These are phyloP conservation scores for Marasmius sp. DNA, from an alignment of 1,284 basidiomycete genomes.

Conservation along the genomic window DNA sequence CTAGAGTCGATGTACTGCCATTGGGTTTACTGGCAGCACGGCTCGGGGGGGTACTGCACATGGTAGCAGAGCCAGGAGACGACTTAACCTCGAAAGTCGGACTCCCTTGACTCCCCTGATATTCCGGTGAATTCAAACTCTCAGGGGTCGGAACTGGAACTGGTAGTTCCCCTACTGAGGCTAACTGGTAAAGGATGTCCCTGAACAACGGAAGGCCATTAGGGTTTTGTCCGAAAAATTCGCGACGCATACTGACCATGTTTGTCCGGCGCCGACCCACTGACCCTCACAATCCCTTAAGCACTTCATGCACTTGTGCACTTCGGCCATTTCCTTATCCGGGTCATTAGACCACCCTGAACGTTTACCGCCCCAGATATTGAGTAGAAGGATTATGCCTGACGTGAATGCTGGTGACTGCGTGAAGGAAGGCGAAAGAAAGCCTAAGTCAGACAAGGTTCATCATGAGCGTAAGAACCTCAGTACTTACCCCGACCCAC, in stretches of 20 bases:
- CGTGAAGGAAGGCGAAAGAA: no score
- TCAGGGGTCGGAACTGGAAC: slow-evolving; percentile 51
- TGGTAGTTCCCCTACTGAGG: slow-evolving; percentile 64
- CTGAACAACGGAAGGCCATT: slow-evolving; percentile 27
- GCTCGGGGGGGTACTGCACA: no score
- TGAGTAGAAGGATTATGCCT: slow-evolving; percentile 71
- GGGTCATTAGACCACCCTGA: slow-evolving; percentile 55
- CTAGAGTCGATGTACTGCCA: no score
- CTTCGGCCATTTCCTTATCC: slow-evolving; percentile 66
- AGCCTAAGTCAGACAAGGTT: no score
- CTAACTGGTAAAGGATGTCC: slow-evolving; percentile 69
- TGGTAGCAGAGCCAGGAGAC: no score
- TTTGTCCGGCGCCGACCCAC: slow-evolving; percentile 39
- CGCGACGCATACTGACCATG: slow-evolving; percentile 32
- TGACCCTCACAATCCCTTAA: slow-evolving; percentile 52
- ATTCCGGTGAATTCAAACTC: slow-evolving; percentile 54
- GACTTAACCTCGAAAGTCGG: background rate
- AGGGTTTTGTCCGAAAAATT: background rate
- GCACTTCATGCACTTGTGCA: slow-evolving; percentile 68
- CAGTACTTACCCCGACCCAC: slow-evolving; percentile 40
- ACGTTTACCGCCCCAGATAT: slow-evolving; percentile 75
- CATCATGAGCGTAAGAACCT: no score
- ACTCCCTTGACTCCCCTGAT: slow-evolving; percentile 46
- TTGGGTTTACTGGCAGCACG: no score
- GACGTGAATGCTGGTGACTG: slow-evolving; percentile 50